A percentile compares a stretch with the other conserved stretches of the same genome.
These are phyloP conservation scores for Aspergillus spinulosporus DNA, from an alignment of 2,329 filamentous ascomycete genomes.

Conservation along the genomic window DNA sequence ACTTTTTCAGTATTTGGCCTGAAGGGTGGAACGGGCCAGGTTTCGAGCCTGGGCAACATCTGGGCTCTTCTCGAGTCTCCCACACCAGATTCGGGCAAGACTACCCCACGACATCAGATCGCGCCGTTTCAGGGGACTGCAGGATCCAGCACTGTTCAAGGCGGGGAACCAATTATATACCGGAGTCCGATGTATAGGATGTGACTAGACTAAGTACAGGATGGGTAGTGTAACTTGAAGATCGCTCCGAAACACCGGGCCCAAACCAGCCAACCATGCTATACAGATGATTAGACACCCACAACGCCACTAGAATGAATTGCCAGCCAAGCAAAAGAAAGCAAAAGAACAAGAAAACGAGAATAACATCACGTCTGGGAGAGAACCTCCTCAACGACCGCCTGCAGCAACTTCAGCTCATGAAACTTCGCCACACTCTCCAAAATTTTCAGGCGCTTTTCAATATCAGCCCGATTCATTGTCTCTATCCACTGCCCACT, in stretches of 20 bases:
- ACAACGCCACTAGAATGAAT: slow-evolving; percentile 2
- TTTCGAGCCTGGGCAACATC: no score
- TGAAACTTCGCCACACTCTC: slow-evolving; percentile 75
- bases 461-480: slow-evolving; percentile 65
- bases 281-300: slow-evolving; percentile 7
- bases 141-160: not conserved
- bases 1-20: no score
- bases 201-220: slow-evolving; percentile 1
- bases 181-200: not conserved
- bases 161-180: not conserved
- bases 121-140: no score
- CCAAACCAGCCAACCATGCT: slow-evolving; percentile 7
- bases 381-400: slow-evolving; percentile 68
- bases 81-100: no score
- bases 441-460: slow-evolving; percentile 67
- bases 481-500: slow-evolving; percentile 80
- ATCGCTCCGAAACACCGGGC: slow-evolving; percentile 5
- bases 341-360: not conserved
- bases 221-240: not conserved
- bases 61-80: no score
- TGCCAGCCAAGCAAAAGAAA: not conserved
- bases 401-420: slow-evolving; percentile 75
- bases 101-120: no score
- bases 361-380: slow-evolving; percentile 38
- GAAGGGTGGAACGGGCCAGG: no score